A percentile compares a stretch with the other conserved stretches of the same genome.
Evolutionary conservation across 345 rosid genomes (phyloP).

Genomic region (Aquilaria malaccensis): DNA sequence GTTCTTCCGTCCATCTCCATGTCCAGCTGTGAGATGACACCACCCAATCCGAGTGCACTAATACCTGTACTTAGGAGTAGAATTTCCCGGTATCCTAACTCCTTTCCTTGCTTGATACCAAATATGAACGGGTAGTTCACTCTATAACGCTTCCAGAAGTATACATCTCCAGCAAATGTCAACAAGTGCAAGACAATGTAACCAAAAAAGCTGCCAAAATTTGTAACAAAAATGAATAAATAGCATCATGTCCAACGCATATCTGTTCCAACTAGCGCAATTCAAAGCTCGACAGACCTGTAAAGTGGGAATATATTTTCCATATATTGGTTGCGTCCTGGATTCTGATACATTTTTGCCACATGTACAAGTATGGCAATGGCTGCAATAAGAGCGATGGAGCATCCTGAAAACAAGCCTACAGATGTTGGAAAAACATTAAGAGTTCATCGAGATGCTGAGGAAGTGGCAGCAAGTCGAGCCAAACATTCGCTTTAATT

Average conservation of each 20-base stretch:
- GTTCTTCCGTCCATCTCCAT: conserved; percentile 81
- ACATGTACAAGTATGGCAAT: conserved; percentile 45
- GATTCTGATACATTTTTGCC: conserved; percentile 33
- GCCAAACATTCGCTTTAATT: background rate
- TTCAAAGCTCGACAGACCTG: conserved; percentile 18
- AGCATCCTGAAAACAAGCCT: conserved; percentile 66
- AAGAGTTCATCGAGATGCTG: background rate
- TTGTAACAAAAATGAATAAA: background rate
- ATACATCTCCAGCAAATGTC: conserved; percentile 54
- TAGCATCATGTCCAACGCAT: too few species aligned
- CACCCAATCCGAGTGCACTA: conserved; percentile 44
- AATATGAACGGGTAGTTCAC: conserved; percentile 68
- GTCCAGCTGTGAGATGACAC: conserved; percentile 60
- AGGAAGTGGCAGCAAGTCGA: background rate
- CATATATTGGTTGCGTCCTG: conserved; percentile 54
- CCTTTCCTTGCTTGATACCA: conserved; percentile 66
- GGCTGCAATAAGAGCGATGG: conserved; percentile 51
- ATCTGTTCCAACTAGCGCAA: background rate
- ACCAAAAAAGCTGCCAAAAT: conserved; percentile 49
- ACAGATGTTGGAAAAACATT: conserved; percentile 1
- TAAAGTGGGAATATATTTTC: conserved; percentile 79
- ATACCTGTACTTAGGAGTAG: conserved; percentile 44
- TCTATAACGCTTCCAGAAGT: conserved; percentile 59
- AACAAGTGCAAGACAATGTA: conserved; percentile 62
- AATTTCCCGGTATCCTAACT: conserved; percentile 61